Base-by-base conservation (phyloP, 768 basidiomycete genomes). In the Macrolepiota fuliginosa region DNA sequence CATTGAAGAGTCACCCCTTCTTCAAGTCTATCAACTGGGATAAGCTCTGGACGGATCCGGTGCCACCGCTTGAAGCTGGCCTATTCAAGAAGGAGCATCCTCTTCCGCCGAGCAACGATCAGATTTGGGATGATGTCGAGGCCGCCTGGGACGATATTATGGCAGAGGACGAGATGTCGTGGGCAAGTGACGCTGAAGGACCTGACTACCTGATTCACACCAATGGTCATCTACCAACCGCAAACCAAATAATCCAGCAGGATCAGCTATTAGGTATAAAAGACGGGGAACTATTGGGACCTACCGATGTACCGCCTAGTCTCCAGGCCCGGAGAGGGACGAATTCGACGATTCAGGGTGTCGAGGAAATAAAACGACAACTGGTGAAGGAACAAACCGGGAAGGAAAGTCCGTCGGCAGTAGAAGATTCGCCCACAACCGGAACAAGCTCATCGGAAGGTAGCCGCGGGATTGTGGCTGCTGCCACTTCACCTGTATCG, bases 11-110 rank as follows among this genome's bases (percentile, higher is more conserved):
- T 32, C 32, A 65, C 36, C 57, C 56, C 52, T 52, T 69, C 65
- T 68, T 67, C 75, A 17, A 63, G 24, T 27, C 73, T 17, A 76
- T 90, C 56, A 74, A 79, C 54, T 92, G 90, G 90, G 73, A 77
- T 10, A 78, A 74, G 0, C 75, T 92, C 3, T 92, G 91, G 91
- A 84, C 78, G 0, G 78, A 78, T n/a, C 76, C 83, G 5, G 77
- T 81, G 4, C 90, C 90, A 22, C 73, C 72, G 0, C 75, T 89
- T 11, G 83, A 84, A 70, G 73, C 82, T 12, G 90, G 90, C 4
- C 74, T 61, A 5, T 61, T 61, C 53, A 61, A 61, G 60, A 61
- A 61, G 36, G 60, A 80, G 32, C 65, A 68, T 10, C 67, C 65
- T 15, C 69, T 71, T 37, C 68, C 71, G 32, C 61, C 69, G 29